These are phyloP conservation scores for Cladosporium sp. DNA, from an alignment of 2,329 filamentous ascomycete genomes.

Conservation along the genomic window DNA sequence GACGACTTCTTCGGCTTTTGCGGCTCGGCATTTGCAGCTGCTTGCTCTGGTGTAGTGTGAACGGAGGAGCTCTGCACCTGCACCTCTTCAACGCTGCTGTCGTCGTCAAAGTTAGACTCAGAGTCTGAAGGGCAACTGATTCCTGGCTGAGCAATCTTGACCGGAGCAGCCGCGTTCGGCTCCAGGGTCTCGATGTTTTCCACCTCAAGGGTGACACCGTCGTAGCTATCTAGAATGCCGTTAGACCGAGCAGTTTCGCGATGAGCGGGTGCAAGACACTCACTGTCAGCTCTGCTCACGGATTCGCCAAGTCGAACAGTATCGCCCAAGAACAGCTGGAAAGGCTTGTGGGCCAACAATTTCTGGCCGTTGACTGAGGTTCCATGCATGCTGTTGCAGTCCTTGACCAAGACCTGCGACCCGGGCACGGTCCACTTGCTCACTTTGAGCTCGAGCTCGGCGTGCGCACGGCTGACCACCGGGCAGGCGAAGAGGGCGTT, in stretches of 20 bases:
- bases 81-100: not conserved
- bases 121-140: slow-evolving; percentile 19
- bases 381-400: slow-evolving; percentile 29
- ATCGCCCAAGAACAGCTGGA: slow-evolving; percentile 22
- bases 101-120: slow-evolving; percentile 20
- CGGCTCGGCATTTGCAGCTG: not conserved
- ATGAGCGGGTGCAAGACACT: not conserved
- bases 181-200: slow-evolving; percentile 9
- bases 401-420: slow-evolving; percentile 24
- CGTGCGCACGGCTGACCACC: slow-evolving; percentile 32
- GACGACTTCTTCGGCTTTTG: not conserved
- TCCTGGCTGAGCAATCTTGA: slow-evolving; percentile 9
- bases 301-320: slow-evolving; percentile 27
- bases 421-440: slow-evolving; percentile 3
- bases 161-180: not conserved
- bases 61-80: slow-evolving; percentile 17
- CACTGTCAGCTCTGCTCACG: slow-evolving; percentile 25
- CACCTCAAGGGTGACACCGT: slow-evolving; percentile 23
- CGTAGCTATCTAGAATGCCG: slow-evolving; percentile 19
- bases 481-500: slow-evolving; percentile 33
- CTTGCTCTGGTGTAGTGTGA: slow-evolving; percentile 24
- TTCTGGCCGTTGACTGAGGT: slow-evolving; percentile 29
- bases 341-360: slow-evolving; percentile 16
- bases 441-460: slow-evolving; percentile 20
- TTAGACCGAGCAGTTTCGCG: slow-evolving; percentile 1